These are phyloP conservation scores for Erucastrum elatum DNA, from an alignment of 345 rosid species.

Conservation along the genomic window DNA sequence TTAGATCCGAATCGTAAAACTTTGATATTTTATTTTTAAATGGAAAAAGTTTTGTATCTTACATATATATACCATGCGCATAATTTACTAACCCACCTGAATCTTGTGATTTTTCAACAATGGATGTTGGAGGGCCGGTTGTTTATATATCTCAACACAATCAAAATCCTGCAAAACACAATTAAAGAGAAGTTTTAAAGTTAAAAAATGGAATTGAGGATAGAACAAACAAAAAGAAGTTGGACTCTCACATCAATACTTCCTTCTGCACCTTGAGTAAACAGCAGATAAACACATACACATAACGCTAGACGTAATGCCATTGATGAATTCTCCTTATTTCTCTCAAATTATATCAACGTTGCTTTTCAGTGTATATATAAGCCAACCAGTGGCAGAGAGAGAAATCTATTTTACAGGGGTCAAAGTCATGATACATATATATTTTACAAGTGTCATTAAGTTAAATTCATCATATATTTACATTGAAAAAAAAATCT, in stretches of 20 bases:
- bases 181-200: neutral
- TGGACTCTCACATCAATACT: conserved; percentile 23
- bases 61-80: neutral
- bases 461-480: too few species aligned
- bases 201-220: neutral
- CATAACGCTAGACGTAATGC: conserved; percentile 12
- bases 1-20: neutral
- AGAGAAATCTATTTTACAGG: too few species aligned
- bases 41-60: neutral
- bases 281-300: conserved; percentile 19
- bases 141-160: conserved; percentile 28
- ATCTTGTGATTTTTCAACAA: conserved; percentile 34
- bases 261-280: conserved; percentile 20
- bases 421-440: too few species aligned
- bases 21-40: neutral
- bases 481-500: too few species aligned
- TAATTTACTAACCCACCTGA: conserved; percentile 8
- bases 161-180: conserved; percentile 25
- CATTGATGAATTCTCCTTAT: conserved; percentile 10
- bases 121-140: conserved; percentile 32
- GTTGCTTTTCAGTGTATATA: neutral
- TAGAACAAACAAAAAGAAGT: neutral
- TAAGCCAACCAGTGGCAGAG: too few species aligned
- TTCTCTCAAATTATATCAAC: neutral
- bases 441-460: too few species aligned